Conservation (phyloP, 768 basidiomycete genomes). For the Hirschioporus abietinus region DNA sequence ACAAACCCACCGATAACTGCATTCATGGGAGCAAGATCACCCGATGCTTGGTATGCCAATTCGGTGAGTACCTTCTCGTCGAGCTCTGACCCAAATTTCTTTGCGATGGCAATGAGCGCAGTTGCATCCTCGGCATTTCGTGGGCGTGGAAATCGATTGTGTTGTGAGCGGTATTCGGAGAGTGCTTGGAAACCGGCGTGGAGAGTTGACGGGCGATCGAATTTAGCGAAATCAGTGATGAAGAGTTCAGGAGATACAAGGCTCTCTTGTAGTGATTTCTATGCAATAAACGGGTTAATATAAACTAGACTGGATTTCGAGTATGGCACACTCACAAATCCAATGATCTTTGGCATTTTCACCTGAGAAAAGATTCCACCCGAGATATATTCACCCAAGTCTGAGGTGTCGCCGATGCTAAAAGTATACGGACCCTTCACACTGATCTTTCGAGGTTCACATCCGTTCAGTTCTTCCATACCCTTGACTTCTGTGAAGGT, state of each 20-base stretch:
- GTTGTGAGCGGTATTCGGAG: constrained; percentile 62
- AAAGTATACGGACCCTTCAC: constrained; percentile 99
- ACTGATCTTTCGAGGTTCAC: constrained; percentile 85
- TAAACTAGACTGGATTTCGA: constrained; percentile 1
- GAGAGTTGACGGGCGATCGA: constrained; percentile 84
- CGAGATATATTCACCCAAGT: constrained; percentile 66
- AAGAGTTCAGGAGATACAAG: constrained; percentile 77
- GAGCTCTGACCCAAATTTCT: constrained; percentile 67
- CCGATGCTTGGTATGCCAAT: constrained; percentile 85
- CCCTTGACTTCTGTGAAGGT: constrained; percentile 96
- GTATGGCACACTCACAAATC: constrained; percentile 64
- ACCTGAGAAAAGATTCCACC: constrained; percentile 98
- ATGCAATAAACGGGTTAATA: constrained; percentile 9
- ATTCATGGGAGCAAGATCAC: constrained; percentile 83
- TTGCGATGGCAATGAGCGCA: constrained; percentile 66
- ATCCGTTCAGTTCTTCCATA: constrained; percentile 85
- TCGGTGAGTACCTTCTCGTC: constrained; percentile 82
- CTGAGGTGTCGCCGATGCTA: constrained; percentile 86
- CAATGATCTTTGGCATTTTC: constrained; percentile 95
- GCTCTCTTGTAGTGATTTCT: constrained; percentile 95
- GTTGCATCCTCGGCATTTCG: constrained; percentile 79
- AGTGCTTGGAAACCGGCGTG: constrained; percentile 96
- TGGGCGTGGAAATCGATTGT: constrained; percentile 72
- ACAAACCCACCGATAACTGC: constrained; percentile 97
- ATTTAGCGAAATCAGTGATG: constrained; percentile 96